A percentile compares a stretch with the other conserved stretches of the same genome.
Evolutionary conservation across 1,284 basidiomycete genomes (phyloP).

Genomic region (Rhodotorula mucilaginosa): DNA sequence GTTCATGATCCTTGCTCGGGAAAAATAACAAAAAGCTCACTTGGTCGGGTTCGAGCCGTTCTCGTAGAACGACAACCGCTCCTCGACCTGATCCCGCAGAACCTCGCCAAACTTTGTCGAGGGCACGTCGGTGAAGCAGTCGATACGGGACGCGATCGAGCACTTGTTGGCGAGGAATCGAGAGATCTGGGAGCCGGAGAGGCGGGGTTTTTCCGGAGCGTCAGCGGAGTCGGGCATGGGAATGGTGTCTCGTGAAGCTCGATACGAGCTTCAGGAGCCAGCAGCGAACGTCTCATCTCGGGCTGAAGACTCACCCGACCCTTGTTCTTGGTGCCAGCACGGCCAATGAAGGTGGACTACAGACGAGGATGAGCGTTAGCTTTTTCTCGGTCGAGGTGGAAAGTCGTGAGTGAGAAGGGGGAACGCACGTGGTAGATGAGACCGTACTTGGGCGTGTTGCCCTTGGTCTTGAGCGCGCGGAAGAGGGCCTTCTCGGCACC

Average conservation of each 20-base stretch:
- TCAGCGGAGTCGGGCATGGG: fast-evolving
- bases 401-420: not conserved
- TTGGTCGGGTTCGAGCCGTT: slow-evolving; percentile 44
- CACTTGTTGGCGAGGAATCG: slow-evolving; percentile 99
- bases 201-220: not conserved
- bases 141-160: slow-evolving; percentile 95
- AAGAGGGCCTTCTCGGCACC: slow-evolving; percentile 99
- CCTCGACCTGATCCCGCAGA: slow-evolving; percentile 89
- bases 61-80: slow-evolving; percentile 92
- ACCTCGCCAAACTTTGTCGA: slow-evolving; percentile 80
- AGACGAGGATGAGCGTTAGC: slow-evolving; percentile 8
- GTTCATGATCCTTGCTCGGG: not conserved
- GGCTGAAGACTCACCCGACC: slow-evolving; percentile 57
- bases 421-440: slow-evolving; percentile 69
- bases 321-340: slow-evolving; percentile 93
- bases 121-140: slow-evolving; percentile 70
- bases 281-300: no score
- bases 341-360: slow-evolving; percentile 76
- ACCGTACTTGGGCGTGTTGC: slow-evolving; percentile 91
- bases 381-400: not conserved
- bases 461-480: slow-evolving; percentile 96
- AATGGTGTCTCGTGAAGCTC: no score
- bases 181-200: not conserved
- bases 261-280: not conserved
- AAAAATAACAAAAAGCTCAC: not conserved